phyloP scores from a whole-genome alignment of 345 rosid species.

The Salix dunnii region DNA sequence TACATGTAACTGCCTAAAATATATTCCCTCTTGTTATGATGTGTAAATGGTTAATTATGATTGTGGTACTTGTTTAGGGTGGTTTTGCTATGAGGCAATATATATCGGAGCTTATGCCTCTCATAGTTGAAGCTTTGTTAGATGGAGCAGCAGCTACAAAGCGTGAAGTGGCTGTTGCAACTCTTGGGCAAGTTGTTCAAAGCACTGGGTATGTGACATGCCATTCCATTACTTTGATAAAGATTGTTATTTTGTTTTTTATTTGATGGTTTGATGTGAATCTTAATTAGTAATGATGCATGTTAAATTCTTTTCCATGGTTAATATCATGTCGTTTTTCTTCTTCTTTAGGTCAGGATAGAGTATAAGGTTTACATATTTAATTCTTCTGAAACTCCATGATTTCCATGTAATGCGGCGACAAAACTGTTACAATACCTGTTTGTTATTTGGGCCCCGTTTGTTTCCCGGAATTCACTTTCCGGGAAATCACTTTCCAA shows the following conservation, averaged over 20 bases:
- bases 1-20: background rate
- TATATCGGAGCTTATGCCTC: constrained; percentile 90
- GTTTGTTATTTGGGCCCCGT: background rate
- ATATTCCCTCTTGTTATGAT: background rate
- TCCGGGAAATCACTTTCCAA: too few species aligned
- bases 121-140: constrained; percentile 90
- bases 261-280: background rate
- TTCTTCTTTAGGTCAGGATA: background rate
- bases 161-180: constrained; percentile 97
- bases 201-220: constrained; percentile 77
- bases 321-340: background rate
- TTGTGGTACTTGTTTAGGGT: constrained; percentile 55
- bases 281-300: background rate
- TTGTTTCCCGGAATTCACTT: too few species aligned
- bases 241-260: background rate
- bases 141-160: constrained; percentile 95
- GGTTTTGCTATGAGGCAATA: constrained; percentile 94
- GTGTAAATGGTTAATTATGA: background rate
- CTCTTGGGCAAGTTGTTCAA: constrained; percentile 97
- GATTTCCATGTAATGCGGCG: background rate
- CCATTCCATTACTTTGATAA: background rate
- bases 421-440: background rate
- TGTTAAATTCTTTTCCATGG: background rate
- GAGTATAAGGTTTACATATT: background rate
- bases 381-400: background rate